phyloP scores from a whole-genome alignment of 371 early-diverging fungal species.

The Mortierella sp. region DNA sequence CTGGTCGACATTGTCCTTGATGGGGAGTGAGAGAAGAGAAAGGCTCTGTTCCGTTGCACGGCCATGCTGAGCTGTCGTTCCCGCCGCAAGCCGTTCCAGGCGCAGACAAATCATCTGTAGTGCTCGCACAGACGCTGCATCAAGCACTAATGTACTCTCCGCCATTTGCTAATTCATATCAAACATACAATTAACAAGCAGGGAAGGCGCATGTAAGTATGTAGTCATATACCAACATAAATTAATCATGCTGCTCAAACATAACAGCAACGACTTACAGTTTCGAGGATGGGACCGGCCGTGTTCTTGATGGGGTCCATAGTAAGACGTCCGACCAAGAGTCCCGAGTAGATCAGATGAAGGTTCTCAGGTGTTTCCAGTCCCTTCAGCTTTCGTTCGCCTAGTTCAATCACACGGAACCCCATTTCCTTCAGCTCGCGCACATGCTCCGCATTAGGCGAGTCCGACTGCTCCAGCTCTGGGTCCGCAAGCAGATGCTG shows the following conservation, averaged over 20 bases:
- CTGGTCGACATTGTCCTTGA: constrained; percentile 70
- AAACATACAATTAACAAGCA: constrained; percentile 12
- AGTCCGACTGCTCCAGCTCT: constrained; percentile 40
- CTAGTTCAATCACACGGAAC: constrained; percentile 80
- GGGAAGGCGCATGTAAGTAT: not conserved
- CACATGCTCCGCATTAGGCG: constrained; percentile 47
- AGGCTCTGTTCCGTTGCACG: constrained; percentile 52
- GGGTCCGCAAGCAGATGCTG: constrained; percentile 60
- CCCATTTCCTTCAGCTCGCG: constrained; percentile 76
- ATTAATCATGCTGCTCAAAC: not conserved
- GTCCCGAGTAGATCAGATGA: constrained; percentile 75
- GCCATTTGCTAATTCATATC: constrained; percentile 31
- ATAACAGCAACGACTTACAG: constrained; percentile 35
- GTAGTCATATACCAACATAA: not conserved
- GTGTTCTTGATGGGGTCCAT: constrained; percentile 39
- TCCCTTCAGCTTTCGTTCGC: constrained; percentile 89
- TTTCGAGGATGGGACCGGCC: constrained; percentile 62
- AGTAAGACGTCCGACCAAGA: constrained; percentile 35
- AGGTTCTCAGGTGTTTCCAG: constrained; percentile 91
- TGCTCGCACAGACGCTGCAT: constrained; percentile 61
- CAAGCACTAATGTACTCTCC: constrained; percentile 46
- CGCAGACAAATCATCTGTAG: constrained; percentile 67
- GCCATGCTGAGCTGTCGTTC: constrained; percentile 45
- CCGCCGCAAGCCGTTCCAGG: constrained; percentile 68
- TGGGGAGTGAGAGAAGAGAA: constrained; percentile 58